Base-by-base conservation (phyloP, 2,329 filamentous ascomycete species). In the Arthrobotrys entomopaga region DNA sequence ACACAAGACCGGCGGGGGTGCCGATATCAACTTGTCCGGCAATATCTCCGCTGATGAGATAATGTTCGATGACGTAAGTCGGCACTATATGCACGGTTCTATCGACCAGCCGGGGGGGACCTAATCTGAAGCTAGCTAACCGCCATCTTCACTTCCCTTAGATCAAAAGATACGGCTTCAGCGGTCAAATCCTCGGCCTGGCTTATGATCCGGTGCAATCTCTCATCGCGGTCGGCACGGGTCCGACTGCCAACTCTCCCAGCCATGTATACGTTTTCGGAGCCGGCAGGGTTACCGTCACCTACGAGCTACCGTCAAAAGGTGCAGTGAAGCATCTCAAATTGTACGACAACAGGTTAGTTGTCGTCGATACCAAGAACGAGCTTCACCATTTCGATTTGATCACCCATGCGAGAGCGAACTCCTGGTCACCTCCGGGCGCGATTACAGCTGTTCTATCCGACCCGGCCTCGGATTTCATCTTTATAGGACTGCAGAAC, bases 131-230 rank as follows among this genome's bases (percentile, higher is more conserved):
- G 50, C 65, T 69, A 69, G 56, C 65, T 69, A 69, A 61, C 65
- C 13, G 15, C 38, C 16, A 56, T 60, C 48, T 53, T 24, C 43
- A 63, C 43, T 54, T 49, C 38, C 19, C 19, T 50, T 49, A 74
- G 70, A 42, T 74, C 46, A 46, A 29, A 54, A 67, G 77, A 61
- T 79, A 77, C 76, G 79, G 76, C 49, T 77, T 76, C 69, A 78
- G 61, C 16, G 83, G 81, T 22, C 87, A 87, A 78, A 85, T 86
- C 79, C 92, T 91, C 79, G 91, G 90, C 77, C 84, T 98, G 77
- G 91, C 93, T 74, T 98, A 96, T 83, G 93, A 98, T 77, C 93
- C 95, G 0, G 86, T 97, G 11, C 95, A 99, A 81, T 97, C 93
- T 26, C 88, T 99, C 67, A 86, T 99, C 59, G 95, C 95, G 48